phyloP scores from a whole-genome alignment of 495 filamentous ascomycete genomes.

The Podospora australis region DNA sequence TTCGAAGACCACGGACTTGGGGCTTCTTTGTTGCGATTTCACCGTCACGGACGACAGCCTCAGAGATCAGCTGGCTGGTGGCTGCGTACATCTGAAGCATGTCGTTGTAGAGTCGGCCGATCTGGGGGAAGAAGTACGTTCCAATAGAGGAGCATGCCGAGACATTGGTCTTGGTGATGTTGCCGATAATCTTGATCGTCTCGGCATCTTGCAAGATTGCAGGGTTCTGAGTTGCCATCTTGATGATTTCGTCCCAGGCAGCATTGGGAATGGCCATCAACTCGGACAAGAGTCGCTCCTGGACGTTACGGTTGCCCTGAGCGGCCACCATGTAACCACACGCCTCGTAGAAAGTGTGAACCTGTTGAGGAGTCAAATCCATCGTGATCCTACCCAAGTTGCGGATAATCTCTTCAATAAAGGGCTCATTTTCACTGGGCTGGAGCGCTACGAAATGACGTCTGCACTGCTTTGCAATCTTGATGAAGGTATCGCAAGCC shows the following conservation, averaged over 20 bases:
- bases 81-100: slow-evolving; percentile 99
- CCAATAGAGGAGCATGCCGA: slow-evolving; percentile 94
- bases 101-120: slow-evolving; percentile 94
- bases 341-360: slow-evolving; percentile 98
- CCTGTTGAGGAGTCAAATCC: slow-evolving; percentile 91
- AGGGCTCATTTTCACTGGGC: slow-evolving; percentile 88
- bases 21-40: slow-evolving; percentile 96
- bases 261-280: slow-evolving; percentile 89
- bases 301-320: slow-evolving; percentile 84
- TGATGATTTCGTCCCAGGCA: slow-evolving; percentile 93
- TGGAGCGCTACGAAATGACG: slow-evolving; percentile 95
- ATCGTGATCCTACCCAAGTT: slow-evolving; percentile 91
- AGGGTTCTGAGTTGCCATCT: slow-evolving; percentile 71
- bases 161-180: slow-evolving; percentile 99
- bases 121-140: slow-evolving; percentile 97
- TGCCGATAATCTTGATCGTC: slow-evolving; percentile 95
- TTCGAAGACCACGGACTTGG: slow-evolving; percentile 86
- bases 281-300: slow-evolving; percentile 85
- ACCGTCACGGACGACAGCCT: slow-evolving; percentile 78
- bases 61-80: slow-evolving; percentile 90
- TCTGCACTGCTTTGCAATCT: slow-evolving; percentile 97
- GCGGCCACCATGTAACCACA: slow-evolving; percentile 99
- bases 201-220: slow-evolving; percentile 80
- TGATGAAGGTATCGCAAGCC: slow-evolving; percentile 99
- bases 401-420: slow-evolving; percentile 97